These are phyloP conservation scores for Ceratocystis albifundus DNA, from an alignment of 2,329 filamentous ascomycete species.

Conservation along the genomic window DNA sequence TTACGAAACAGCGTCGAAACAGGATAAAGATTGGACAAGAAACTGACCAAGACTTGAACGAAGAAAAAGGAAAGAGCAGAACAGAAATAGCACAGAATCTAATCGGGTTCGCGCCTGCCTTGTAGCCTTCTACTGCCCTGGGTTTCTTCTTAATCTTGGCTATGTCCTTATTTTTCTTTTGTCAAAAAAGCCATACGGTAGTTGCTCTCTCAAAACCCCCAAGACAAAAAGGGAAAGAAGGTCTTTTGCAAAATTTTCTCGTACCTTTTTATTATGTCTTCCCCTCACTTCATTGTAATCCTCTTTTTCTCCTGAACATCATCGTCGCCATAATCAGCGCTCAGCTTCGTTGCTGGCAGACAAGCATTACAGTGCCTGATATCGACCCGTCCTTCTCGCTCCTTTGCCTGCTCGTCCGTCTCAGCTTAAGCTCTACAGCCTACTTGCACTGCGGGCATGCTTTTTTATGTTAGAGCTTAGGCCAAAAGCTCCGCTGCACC, in stretches of 20 bases:
- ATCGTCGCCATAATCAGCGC: background rate
- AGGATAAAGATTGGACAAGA: background rate
- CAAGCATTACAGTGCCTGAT: too few relatives aligned
- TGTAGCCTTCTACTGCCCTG: too few relatives aligned
- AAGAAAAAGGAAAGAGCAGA: background rate
- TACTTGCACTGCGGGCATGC: background rate
- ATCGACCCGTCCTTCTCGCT: too few relatives aligned
- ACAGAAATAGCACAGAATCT: background rate
- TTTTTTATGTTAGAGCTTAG: background rate
- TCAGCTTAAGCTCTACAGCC: background rate
- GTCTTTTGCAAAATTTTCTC: background rate
- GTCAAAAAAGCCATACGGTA: too few relatives aligned
- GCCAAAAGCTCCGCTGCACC: background rate
- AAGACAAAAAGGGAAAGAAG: background rate
- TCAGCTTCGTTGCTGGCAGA: background rate
- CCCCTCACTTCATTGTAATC: background rate
- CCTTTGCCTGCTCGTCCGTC: background rate
- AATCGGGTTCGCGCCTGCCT: too few relatives aligned
- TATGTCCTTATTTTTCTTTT: too few relatives aligned
- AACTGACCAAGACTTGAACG: background rate
- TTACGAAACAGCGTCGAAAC: slow-evolving; percentile 8
- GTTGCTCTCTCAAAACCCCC: background rate
- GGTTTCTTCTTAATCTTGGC: too few relatives aligned
- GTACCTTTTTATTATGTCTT: background rate
- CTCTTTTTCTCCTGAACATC: background rate